phyloP scores from a whole-genome alignment of 2,329 filamentous ascomycete genomes.

The Alternaria atra region DNA sequence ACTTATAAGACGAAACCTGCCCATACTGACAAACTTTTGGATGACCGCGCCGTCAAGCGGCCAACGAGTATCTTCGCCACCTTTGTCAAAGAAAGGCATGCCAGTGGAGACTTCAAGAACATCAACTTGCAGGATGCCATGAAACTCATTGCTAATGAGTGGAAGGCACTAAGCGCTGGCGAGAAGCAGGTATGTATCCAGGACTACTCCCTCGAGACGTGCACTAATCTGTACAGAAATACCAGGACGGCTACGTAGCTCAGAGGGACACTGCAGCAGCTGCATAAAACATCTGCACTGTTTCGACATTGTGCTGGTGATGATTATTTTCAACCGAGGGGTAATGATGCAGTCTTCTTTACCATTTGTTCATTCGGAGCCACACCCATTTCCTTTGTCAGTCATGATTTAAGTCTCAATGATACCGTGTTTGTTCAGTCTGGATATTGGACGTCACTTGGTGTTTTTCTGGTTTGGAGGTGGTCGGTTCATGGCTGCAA shows the following conservation, averaged over 20 bases:
- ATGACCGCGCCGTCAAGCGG: slow-evolving; percentile 63
- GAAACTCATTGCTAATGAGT: slow-evolving; percentile 58
- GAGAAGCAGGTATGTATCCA: slow-evolving; percentile 58
- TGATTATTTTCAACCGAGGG: background rate
- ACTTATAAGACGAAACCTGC: slow-evolving; percentile 13
- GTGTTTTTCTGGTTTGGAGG: background rate
- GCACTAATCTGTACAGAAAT: slow-evolving; percentile 24
- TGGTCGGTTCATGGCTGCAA: background rate
- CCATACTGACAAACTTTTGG: slow-evolving; percentile 53
- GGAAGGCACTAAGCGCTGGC: slow-evolving; percentile 55
- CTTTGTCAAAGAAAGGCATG: slow-evolving; percentile 58
- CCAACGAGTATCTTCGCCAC: slow-evolving; percentile 50
- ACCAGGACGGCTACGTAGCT: background rate
- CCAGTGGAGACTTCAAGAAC: slow-evolving; percentile 61
- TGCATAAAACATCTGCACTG: background rate
- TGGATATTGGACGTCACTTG: slow-evolving; percentile 21
- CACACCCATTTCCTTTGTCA: slow-evolving; percentile 12
- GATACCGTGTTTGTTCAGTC: slow-evolving; percentile 22
- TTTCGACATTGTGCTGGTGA: slow-evolving; percentile 23
- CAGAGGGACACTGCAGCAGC: background rate
- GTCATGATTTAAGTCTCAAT: background rate
- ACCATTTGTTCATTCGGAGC: slow-evolving; percentile 2
- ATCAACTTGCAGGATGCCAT: slow-evolving; percentile 53
- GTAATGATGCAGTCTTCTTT: background rate
- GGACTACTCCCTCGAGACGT: background rate